phyloP scores from a whole-genome alignment of 78 protist genomes.

The Fonticula alba region DNA sequence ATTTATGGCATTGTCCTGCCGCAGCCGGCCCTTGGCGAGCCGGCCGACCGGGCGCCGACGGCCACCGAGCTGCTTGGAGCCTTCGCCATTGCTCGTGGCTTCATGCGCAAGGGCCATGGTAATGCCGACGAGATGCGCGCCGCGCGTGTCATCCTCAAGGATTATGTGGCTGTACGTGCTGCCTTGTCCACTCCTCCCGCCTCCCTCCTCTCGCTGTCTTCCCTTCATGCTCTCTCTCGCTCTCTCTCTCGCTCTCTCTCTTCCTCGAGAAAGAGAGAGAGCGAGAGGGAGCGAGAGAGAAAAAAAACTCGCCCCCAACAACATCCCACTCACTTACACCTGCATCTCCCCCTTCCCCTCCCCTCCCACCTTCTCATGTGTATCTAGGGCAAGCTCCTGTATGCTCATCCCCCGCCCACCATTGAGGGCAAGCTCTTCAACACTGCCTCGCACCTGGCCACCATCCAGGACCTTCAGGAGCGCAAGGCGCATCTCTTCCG shows the following conservation, averaged over 20 bases:
- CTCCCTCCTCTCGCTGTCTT: neutral
- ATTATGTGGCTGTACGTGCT: conserved; percentile 32
- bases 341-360: neutral
- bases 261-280: too few species aligned
- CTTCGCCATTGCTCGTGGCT: neutral
- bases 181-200: too few species aligned
- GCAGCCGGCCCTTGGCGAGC: conserved; percentile 1
- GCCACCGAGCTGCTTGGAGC: neutral
- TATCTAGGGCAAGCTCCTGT: conserved; percentile 10
- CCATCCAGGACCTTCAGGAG: neutral
- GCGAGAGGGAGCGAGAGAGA: too few species aligned
- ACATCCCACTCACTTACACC: neutral
- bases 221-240: neutral
- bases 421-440: neutral
- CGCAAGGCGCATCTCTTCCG: neutral
- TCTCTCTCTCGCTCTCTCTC: neutral
- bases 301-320: too few species aligned
- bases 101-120: conserved; percentile 44
- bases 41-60: neutral
- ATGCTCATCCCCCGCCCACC: conserved; percentile 11
- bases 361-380: neutral
- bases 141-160: conserved; percentile 47
- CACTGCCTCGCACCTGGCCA: neutral
- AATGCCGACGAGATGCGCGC: conserved; percentile 31
- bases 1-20: conserved; percentile 13